phyloP scores from a whole-genome alignment of 1,139 yeast genomes.

The Zygosaccharomyces sapae region DNA sequence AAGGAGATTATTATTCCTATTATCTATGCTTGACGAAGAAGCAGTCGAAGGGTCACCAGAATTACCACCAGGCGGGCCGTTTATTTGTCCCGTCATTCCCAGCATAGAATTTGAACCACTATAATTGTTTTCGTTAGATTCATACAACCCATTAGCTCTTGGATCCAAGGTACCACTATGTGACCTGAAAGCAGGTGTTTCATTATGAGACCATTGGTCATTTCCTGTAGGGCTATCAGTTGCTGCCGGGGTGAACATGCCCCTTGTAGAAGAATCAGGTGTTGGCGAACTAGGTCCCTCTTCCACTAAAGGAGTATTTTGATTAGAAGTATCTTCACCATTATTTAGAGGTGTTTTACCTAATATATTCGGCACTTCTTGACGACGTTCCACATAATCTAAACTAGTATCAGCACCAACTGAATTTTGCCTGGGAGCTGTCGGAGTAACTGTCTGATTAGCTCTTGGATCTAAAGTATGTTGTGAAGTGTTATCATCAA shows the following conservation, averaged over 20 bases:
- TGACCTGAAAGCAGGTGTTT: neutral
- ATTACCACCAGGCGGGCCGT: too few relatives aligned
- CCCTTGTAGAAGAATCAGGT: constrained; percentile 7
- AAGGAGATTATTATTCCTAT: neutral
- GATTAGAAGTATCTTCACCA: constrained; percentile 2
- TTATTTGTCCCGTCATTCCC: constrained; percentile 13
- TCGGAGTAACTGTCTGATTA: constrained; percentile 10
- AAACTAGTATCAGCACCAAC: constrained; percentile 14
- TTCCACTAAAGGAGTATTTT: constrained; percentile 10
- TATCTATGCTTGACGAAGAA: neutral
- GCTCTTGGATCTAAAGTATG: constrained; percentile 16
- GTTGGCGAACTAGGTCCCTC: constrained; percentile 10
- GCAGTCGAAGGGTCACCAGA: constrained; percentile 5
- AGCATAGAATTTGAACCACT: constrained; percentile 8
- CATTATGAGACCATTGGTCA: neutral
- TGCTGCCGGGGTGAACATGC: constrained; percentile 8
- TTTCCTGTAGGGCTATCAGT: constrained; percentile 2
- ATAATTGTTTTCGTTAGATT: neutral
- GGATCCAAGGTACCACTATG: constrained; percentile 4
- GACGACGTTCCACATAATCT: constrained; percentile 12
- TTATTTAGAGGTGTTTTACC: constrained; percentile 23
- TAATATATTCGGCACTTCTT: constrained; percentile 19
- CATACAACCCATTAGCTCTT: neutral
- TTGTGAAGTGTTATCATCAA: constrained; percentile 12
- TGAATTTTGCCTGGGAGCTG: constrained; percentile 12